phyloP scores from a whole-genome alignment of 2,329 filamentous ascomycete genomes.

The Monosporascus ibericus region DNA sequence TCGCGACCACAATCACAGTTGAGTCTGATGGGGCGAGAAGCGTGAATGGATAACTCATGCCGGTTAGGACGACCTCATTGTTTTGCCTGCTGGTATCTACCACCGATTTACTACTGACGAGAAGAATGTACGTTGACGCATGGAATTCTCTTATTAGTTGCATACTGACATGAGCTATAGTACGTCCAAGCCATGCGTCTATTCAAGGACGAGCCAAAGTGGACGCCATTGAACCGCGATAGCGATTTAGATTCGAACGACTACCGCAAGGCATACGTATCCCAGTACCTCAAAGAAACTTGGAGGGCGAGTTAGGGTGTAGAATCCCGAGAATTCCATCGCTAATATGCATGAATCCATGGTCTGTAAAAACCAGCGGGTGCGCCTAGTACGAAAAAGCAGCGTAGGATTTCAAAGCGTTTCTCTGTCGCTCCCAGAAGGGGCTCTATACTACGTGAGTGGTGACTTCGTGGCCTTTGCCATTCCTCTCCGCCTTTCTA shows the following conservation, averaged over 20 bases:
- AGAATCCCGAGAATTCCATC: too few species aligned
- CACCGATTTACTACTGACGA: constrained; percentile 95
- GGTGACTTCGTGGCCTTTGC: too few species aligned
- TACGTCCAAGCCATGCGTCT: constrained; percentile 93
- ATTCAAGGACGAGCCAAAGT: constrained; percentile 98
- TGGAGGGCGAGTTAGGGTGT: too few species aligned
- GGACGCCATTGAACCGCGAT: constrained; percentile 85
- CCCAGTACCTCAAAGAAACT: constrained; percentile 28
- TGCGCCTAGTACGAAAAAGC: too few species aligned
- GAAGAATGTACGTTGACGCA: constrained; percentile 65
- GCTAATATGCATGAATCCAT: too few species aligned
- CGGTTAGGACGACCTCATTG: constrained; percentile 68
- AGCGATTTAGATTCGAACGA: constrained; percentile 71
- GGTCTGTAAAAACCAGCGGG: too few species aligned
- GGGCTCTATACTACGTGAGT: too few species aligned
- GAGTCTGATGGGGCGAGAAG: neutral
- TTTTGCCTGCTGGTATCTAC: constrained; percentile 91
- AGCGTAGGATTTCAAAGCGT: too few species aligned
- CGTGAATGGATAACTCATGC: neutral
- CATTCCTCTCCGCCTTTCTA: too few species aligned
- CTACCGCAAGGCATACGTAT: constrained; percentile 72
- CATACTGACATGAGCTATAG: constrained; percentile 36
- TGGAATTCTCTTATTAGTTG: neutral
- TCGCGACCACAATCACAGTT: neutral
- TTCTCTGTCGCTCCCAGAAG: too few species aligned